A percentile compares a stretch with the other conserved stretches of the same genome.
Conservation (phyloP, 805 yeast species). For the Wickerhamiella spandovensis region DNA sequence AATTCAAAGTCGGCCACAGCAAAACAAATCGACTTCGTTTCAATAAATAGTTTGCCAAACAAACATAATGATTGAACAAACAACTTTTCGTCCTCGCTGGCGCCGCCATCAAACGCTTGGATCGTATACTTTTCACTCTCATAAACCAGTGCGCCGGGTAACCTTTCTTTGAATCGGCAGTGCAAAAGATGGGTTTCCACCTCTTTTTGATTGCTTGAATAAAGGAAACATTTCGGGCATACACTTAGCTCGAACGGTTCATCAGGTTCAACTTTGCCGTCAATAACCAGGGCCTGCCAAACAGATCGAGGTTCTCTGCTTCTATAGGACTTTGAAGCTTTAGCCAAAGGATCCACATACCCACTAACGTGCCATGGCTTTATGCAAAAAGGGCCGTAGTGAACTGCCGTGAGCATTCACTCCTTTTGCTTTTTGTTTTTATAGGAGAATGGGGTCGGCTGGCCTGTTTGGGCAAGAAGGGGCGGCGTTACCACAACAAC, state of each 20-base stretch:
- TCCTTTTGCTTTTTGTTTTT: not conserved
- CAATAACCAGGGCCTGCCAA: slow-evolving; percentile 13
- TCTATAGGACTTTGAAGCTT: slow-evolving; percentile 17
- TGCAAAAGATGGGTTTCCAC: slow-evolving; percentile 35
- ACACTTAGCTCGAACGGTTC: slow-evolving; percentile 34
- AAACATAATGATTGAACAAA: slow-evolving; percentile 75
- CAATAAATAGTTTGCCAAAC: slow-evolving; percentile 77
- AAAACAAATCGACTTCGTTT: slow-evolving; percentile 79
- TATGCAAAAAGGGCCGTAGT: slow-evolving; percentile 53
- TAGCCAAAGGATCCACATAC: slow-evolving; percentile 38
- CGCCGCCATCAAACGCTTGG: slow-evolving; percentile 52
- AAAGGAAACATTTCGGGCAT: slow-evolving; percentile 78
- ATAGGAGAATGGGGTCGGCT: no score
- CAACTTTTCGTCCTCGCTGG: slow-evolving; percentile 31
- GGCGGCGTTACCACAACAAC: no score
- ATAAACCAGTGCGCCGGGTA: slow-evolving; percentile 62
- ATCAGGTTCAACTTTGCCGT: slow-evolving; percentile 39
- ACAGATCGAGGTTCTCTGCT: slow-evolving; percentile 15
- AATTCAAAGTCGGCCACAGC: slow-evolving; percentile 68
- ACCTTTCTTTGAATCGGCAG: slow-evolving; percentile 19
- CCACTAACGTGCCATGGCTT: slow-evolving; percentile 87
- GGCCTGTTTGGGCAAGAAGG: no score
- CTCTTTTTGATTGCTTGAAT: slow-evolving; percentile 36
- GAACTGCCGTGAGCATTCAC: slow-evolving; percentile 48
- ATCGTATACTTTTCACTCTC: slow-evolving; percentile 44